Conservation (phyloP, 768 basidiomycete genomes). For the Boletus vermiculosoides region DNA sequence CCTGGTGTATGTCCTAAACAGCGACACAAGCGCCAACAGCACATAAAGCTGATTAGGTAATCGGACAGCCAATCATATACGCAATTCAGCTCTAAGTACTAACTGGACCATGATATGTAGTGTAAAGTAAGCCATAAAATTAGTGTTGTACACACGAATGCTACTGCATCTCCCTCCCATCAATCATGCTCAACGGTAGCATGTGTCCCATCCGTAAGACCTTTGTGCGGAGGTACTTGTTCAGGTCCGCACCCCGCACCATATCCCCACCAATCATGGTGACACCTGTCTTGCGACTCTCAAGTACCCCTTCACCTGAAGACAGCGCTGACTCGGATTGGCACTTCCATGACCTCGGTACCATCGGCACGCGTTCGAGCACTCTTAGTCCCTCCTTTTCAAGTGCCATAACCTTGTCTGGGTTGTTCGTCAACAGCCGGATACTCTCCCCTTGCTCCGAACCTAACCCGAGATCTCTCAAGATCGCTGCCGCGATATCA, state of each 20-base stretch:
- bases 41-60: constrained; percentile 16
- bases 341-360: constrained; percentile 80
- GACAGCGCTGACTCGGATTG: constrained; percentile 17
- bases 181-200: constrained; percentile 49
- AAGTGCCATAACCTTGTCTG: constrained; percentile 90
- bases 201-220: constrained; percentile 98
- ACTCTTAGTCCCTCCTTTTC: constrained; percentile 78
- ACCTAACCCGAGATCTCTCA: constrained; percentile 82
- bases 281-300: constrained; percentile 54
- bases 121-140: not conserved
- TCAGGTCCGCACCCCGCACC: constrained; percentile 81
- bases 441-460: constrained; percentile 56
- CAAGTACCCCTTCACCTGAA: constrained; percentile 3
- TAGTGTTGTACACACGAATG: not conserved
- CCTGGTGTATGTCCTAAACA: not conserved
- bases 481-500: constrained; percentile 85
- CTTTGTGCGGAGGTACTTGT: constrained; percentile 95
- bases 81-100: not conserved
- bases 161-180: constrained; percentile 2
- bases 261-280: constrained; percentile 79
- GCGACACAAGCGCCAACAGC: not conserved
- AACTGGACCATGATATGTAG: not conserved
- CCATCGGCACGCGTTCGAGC: constrained; percentile 88
- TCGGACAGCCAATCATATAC: not conserved
- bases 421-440: constrained; percentile 92